phyloP scores from a whole-genome alignment of 495 filamentous ascomycete species.

The Coniosporium apollinis region DNA sequence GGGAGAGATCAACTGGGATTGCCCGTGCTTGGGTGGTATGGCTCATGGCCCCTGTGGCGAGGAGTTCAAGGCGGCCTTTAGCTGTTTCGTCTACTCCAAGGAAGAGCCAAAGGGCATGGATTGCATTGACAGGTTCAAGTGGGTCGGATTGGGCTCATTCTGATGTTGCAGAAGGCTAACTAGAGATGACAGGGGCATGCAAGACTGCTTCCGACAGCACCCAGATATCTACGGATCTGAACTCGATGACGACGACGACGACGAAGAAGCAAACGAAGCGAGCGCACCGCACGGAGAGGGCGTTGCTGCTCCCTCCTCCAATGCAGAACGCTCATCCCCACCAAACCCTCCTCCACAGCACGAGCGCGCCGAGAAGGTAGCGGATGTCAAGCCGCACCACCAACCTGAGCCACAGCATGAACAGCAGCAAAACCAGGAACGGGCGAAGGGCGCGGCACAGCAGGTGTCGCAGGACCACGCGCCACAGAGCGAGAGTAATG shows the following conservation, averaged over 20 bases:
- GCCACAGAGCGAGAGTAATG: conserved; percentile 6
- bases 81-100: conserved; percentile 87
- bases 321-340: not conserved
- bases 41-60: conserved; percentile 91
- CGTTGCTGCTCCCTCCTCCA: not conserved
- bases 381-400: not conserved
- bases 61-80: conserved; percentile 85
- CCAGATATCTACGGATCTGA: conserved; percentile 89
- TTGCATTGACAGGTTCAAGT: conserved; percentile 98
- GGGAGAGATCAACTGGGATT: conserved; percentile 99
- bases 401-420: conserved; percentile 15
- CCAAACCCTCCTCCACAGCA: not conserved
- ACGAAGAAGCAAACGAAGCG: conserved; percentile 13
- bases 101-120: conserved; percentile 98
- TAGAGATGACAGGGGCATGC: conserved; percentile 52
- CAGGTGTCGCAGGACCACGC: conserved; percentile 6
- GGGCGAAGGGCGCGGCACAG: conserved; percentile 12
- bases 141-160: conserved; percentile 17
- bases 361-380: not conserved
- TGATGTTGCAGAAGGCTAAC: conserved; percentile 17
- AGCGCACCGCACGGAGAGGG: not conserved
- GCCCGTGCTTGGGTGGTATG: conserved; percentile 94
- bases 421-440: conserved; percentile 9
- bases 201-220: conserved; percentile 84
- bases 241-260: conserved; percentile 65